These are phyloP conservation scores for Amauroascus niger DNA, from an alignment of 2,329 filamentous ascomycete species.

Conservation along the genomic window DNA sequence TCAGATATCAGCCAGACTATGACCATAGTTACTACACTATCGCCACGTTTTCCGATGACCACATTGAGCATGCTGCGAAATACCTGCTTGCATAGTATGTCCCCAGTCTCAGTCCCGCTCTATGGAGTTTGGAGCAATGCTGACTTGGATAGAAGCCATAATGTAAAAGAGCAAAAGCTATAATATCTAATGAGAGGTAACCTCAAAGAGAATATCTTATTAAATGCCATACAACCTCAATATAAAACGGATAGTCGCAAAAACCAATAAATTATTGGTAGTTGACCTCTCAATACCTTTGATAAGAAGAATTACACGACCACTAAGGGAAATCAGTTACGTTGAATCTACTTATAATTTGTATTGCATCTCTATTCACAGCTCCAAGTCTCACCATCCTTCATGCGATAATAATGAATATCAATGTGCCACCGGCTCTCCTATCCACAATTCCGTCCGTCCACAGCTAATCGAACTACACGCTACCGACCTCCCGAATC, in stretches of 20 bases:
- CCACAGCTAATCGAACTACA: background rate
- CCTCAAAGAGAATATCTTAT: background rate
- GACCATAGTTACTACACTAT: conserved; percentile 99
- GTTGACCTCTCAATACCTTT: background rate
- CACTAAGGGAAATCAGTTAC: background rate
- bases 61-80: conserved; percentile 85
- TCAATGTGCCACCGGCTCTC: background rate
- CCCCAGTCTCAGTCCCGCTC: background rate
- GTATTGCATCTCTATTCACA: conserved; percentile 4
- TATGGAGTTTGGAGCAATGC: background rate
- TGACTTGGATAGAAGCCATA: conserved; percentile 2
- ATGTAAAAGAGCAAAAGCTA: conserved; percentile 7
- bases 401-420: background rate
- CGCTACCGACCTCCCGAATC: background rate
- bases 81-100: conserved; percentile 52
- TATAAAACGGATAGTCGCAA: too few species aligned
- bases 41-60: conserved; percentile 78
- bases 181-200: background rate
- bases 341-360: background rate
- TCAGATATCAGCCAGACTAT: conserved; percentile 83
- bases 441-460: background rate
- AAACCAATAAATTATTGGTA: too few species aligned
- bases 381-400: background rate
- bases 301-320: too few species aligned
- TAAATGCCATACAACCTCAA: too few species aligned